These are phyloP conservation scores for Tympanopsis confertula DNA, from an alignment of 2,329 filamentous ascomycete species.

Conservation along the genomic window DNA sequence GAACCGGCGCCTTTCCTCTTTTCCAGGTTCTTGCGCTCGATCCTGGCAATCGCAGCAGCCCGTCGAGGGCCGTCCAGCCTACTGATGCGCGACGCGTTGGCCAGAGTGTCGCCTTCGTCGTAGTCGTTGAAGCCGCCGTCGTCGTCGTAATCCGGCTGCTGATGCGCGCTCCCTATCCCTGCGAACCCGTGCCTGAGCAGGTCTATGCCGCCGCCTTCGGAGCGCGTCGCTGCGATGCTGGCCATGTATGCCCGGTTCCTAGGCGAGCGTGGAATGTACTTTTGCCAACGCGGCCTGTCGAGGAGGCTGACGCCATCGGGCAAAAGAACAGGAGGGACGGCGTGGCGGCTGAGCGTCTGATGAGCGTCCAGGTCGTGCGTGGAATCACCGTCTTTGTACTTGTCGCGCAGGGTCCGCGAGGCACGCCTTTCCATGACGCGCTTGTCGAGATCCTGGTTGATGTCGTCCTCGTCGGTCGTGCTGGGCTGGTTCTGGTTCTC, in stretches of 20 bases:
- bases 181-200: conserved; percentile 32
- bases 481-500: conserved; percentile 28
- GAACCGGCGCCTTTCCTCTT: too few species aligned
- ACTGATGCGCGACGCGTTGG: conserved; percentile 27
- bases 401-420: conserved; percentile 7
- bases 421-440: conserved; percentile 15
- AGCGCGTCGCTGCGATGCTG: too few species aligned
- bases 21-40: conserved; percentile 41
- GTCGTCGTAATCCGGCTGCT: too few species aligned
- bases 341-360: conserved; percentile 12
- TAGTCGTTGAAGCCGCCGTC: conserved; percentile 23
- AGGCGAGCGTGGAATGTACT: too few species aligned
- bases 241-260: too few species aligned
- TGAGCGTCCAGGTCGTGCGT: conserved; percentile 11
- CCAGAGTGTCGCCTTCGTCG: conserved; percentile 16
- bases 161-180: too few species aligned
- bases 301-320: too few species aligned
- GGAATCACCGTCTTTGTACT: conserved; percentile 9
- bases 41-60: conserved; percentile 39
- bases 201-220: conserved; percentile 31
- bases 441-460: conserved; percentile 18
- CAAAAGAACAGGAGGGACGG: too few species aligned
- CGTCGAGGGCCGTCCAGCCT: conserved; percentile 35
- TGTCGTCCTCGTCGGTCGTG: conserved; percentile 22
- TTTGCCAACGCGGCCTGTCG: too few species aligned